Base-by-base conservation (phyloP, 768 basidiomycete species). In the Gelatoporia subvermispora region DNA sequence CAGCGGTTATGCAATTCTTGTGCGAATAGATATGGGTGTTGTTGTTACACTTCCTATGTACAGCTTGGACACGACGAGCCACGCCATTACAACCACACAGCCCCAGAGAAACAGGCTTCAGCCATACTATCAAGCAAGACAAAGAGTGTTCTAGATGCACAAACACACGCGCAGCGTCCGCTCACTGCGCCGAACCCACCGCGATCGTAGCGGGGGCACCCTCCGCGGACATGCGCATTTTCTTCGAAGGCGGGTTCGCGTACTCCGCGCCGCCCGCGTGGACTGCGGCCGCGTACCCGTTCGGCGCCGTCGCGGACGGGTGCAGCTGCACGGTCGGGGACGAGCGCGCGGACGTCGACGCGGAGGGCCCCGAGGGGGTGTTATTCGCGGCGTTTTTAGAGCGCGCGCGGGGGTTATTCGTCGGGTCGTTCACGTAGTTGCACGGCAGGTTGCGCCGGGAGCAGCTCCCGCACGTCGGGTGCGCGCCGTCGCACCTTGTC, bases 401-500 rank as follows among this genome's bases (percentile, higher is more conserved):
- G 42, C 56, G 47, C 41, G 56, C 56, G 11, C 60, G 57, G 42
- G 55, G 47, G 49, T 55, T 53, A n/a, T 37, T 49, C 35, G 55
- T 46, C 35, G 67, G 69, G 55, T 88, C 86, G 59, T 90, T 85
- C 36, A 84, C 84, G 68, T 91, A 92, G 64, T 82, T 86, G 72
- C 89, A 92, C 38, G 77, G 73, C 62, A 91, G 73, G 37, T 78
- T 77, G 55, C 89, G 74, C 51, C 86, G 84, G 50, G 83, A 79
- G 65, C 89, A 92, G 67, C 88, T 89, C 46, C 85, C 81, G 63
- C 89, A 92, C 22, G 84, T 77, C 24, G 89, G 89, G 60, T 88
- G 87, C n/a, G 76, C 85, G 35, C 89, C 89, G 64, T 92, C 89
- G 58, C 89, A 92, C 63, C 88, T 85, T 17, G 89, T 92, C 71